These are phyloP conservation scores for Ulota crispa DNA, from an alignment of 225 moss, liverwort and hornwort genomes.

Conservation along the genomic window DNA sequence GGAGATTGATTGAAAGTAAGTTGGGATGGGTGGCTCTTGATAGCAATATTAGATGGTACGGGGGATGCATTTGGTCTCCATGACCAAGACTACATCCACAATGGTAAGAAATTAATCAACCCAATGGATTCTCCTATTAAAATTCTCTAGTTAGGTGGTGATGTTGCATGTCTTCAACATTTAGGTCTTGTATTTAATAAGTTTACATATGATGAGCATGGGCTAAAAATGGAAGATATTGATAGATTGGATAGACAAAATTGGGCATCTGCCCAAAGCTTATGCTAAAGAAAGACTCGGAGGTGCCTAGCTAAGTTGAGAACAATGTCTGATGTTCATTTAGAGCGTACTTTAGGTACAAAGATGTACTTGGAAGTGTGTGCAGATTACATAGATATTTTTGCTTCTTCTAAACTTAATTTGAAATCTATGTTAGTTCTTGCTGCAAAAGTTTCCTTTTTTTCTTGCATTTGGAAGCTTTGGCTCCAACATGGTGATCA, in stretches of 20 bases:
- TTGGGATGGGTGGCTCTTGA: background rate
- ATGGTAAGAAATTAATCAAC: background rate
- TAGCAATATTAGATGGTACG: background rate
- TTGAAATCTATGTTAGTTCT: no score
- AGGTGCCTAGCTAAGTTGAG: background rate
- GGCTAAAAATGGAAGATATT: background rate
- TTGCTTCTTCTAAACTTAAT: background rate
- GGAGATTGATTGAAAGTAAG: background rate
- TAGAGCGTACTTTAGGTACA: background rate
- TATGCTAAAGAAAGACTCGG: background rate
- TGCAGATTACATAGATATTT: background rate
- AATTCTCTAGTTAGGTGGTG: background rate
- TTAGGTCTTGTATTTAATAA: conserved; percentile 7
- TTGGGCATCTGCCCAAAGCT: background rate
- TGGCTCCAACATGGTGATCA: no score
- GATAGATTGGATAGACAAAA: background rate
- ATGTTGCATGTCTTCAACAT: background rate
- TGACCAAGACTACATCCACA: background rate
- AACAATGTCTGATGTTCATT: background rate
- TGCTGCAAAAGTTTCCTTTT: no score
- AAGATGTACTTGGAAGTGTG: background rate
- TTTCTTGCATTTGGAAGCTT: no score
- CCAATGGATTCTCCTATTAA: background rate
- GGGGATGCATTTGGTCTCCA: background rate
- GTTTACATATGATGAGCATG: background rate